phyloP scores from a whole-genome alignment of 2,329 filamentous ascomycete species.

The Talaromyces sp. region DNA sequence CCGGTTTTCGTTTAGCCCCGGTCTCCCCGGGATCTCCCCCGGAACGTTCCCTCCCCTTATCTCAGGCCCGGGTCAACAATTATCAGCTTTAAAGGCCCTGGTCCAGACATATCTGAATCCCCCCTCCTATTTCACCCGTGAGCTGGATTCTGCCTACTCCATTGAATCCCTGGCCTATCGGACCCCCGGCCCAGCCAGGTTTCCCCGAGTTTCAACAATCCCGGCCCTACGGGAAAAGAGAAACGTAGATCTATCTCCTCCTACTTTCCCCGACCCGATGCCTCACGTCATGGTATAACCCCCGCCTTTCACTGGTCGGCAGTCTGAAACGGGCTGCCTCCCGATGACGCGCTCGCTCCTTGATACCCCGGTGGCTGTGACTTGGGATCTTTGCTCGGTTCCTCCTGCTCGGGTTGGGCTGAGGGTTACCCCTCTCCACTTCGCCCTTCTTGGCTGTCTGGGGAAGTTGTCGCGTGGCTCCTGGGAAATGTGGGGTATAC shows the following conservation, averaged over 20 bases:
- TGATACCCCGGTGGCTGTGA: constrained; percentile 3
- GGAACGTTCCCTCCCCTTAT: constrained; percentile 12
- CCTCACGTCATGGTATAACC: constrained; percentile 20
- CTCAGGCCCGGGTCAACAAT: constrained; percentile 21
- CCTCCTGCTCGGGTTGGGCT: background rate
- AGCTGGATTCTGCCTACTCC: constrained; percentile 10
- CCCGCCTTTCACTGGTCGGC: background rate
- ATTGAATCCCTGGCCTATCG: constrained; percentile 19
- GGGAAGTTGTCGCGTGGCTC: constrained; percentile 29
- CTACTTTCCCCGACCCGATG: constrained; percentile 25
- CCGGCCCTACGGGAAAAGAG: constrained; percentile 15
- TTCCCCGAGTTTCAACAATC: constrained; percentile 17
- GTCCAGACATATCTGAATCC: constrained; percentile 17
- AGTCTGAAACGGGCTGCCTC: background rate
- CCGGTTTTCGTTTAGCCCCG: constrained; percentile 2
- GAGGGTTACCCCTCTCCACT: constrained; percentile 2
- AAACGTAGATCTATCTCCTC: constrained; percentile 12
- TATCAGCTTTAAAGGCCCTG: constrained; percentile 15
- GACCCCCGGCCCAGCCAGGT: constrained; percentile 14
- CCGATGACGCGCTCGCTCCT: constrained; percentile 1
- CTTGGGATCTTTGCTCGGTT: background rate
- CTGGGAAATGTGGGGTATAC: constrained; percentile 25
- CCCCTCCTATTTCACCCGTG: constrained; percentile 29
- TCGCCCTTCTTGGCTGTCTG: constrained; percentile 27
- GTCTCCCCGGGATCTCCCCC: constrained; percentile 4